A percentile compares a stretch with the other conserved stretches of the same genome.
Conservation (phyloP, 2,329 filamentous ascomycete genomes). For the Cladorrhinum sp. region DNA sequence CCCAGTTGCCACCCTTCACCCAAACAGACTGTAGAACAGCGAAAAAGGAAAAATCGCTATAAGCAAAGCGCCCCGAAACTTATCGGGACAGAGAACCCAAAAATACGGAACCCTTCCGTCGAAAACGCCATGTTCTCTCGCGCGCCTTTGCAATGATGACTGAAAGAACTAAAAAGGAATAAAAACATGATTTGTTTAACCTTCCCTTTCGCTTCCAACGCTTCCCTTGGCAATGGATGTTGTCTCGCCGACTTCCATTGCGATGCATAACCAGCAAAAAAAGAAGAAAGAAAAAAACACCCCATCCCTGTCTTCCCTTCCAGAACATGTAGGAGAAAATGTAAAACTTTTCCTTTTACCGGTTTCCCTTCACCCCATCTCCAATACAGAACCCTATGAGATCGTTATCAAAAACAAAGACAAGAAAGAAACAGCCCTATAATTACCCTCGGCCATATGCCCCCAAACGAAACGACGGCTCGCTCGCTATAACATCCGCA, state of each 20-base stretch:
- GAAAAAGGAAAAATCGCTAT: neutral
- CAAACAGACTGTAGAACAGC: neutral
- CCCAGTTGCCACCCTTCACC: neutral
- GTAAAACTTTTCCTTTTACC: neutral
- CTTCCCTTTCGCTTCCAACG: constrained; percentile 5
- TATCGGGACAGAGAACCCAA: neutral
- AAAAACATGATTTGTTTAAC: constrained; percentile 4
- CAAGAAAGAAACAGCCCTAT: neutral
- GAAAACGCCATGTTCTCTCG: neutral
- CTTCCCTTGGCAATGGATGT: neutral
- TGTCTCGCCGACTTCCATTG: neutral
- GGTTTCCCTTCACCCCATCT: neutral
- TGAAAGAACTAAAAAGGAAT: neutral
- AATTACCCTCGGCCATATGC: neutral
- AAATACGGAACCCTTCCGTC: neutral
- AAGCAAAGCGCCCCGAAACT: neutral
- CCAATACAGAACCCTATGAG: neutral
- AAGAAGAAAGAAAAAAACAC: too few relatives aligned
- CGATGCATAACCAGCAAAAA: neutral
- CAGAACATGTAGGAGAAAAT: neutral
- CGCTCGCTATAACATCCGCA: neutral
- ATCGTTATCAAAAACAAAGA: neutral
- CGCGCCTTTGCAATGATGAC: neutral
- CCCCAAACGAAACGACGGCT: neutral
- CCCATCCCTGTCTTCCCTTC: neutral